These are phyloP conservation scores for Agarophyton chilense DNA, from an alignment of 23 red algal species.

Conservation along the genomic window DNA sequence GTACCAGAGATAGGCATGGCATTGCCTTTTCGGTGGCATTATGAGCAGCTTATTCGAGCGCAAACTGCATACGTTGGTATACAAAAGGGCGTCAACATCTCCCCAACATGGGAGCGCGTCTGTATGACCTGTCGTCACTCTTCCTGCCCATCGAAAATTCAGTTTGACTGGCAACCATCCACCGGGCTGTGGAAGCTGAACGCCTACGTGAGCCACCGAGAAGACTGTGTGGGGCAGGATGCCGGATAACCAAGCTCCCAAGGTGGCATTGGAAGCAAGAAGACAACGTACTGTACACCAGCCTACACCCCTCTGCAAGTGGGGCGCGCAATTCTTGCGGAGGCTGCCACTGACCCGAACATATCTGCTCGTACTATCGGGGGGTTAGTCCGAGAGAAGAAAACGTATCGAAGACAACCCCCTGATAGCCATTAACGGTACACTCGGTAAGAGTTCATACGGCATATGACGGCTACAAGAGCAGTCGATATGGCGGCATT, in stretches of 20 bases:
- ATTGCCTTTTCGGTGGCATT: constrained; percentile 30
- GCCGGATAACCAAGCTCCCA: too few relatives aligned
- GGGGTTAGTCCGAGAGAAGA: background rate
- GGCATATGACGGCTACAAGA: background rate
- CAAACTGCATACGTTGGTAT: too few relatives aligned
- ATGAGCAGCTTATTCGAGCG: constrained; percentile 50
- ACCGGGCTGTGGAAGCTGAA: constrained; percentile 40
- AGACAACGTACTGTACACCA: background rate
- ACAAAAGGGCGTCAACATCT: too few relatives aligned
- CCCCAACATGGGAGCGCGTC: too few relatives aligned
- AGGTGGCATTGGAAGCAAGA: background rate
- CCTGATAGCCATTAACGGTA: constrained; percentile 28
- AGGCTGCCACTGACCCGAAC: constrained; percentile 27
- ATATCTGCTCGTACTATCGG: background rate
- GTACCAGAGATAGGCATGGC: constrained; percentile 10
- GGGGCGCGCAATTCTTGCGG: background rate
- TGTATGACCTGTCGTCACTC: too few relatives aligned
- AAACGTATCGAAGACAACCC: constrained; percentile 41
- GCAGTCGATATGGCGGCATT: constrained; percentile 54
- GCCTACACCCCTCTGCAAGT: constrained; percentile 23
- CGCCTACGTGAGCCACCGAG: background rate
- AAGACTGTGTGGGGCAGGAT: constrained; percentile 33
- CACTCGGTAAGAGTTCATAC: background rate
- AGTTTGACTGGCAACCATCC: constrained; percentile 15
- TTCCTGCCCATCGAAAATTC: too few relatives aligned